A percentile compares a stretch with the other conserved stretches of the same genome.
Conservation (phyloP, 177 flowering plant species). For the Vitis hybrid region DNA sequence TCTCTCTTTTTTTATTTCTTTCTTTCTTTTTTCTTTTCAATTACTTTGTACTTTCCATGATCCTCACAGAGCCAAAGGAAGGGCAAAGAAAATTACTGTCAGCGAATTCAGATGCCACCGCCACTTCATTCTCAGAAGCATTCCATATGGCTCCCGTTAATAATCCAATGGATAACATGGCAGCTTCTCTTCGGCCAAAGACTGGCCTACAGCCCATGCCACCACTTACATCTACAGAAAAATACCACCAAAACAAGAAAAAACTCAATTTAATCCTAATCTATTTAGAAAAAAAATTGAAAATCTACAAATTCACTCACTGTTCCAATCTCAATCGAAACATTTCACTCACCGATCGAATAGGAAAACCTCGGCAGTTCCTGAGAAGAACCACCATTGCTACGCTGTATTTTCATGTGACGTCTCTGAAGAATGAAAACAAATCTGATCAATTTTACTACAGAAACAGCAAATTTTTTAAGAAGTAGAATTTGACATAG, state of each 20-base stretch:
- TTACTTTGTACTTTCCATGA: not conserved
- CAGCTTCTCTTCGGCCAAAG: slow-evolving; percentile 36
- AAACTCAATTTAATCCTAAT: too few species aligned
- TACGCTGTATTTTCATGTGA: not conserved
- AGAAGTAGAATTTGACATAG: too few species aligned
- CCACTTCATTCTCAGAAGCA: slow-evolving; percentile 23
- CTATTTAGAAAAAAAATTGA: too few species aligned
- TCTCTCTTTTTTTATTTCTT: too few species aligned
- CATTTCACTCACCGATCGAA: slow-evolving; percentile 4
- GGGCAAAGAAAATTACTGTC: slow-evolving; percentile 45
- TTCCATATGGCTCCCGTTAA: slow-evolving; percentile 25
- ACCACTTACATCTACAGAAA: slow-evolving; percentile 1
- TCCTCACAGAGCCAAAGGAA: not conserved
- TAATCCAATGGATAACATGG: slow-evolving; percentile 38
- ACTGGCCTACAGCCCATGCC: not conserved
- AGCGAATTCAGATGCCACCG: slow-evolving; percentile 58
- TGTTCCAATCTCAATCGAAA: too few species aligned
- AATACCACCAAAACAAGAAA: not conserved
- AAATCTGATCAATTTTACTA: not conserved
- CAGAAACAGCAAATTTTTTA: too few species aligned
- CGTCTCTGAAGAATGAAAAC: slow-evolving; percentile 20
- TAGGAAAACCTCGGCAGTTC: slow-evolving; percentile 1
- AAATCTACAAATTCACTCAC: too few species aligned
- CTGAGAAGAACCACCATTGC: not conserved
- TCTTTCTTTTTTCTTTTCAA: too few species aligned